Evolutionary conservation across 306 rosid species (phyloP).

Genomic region (Fragaria ananassa): DNA sequence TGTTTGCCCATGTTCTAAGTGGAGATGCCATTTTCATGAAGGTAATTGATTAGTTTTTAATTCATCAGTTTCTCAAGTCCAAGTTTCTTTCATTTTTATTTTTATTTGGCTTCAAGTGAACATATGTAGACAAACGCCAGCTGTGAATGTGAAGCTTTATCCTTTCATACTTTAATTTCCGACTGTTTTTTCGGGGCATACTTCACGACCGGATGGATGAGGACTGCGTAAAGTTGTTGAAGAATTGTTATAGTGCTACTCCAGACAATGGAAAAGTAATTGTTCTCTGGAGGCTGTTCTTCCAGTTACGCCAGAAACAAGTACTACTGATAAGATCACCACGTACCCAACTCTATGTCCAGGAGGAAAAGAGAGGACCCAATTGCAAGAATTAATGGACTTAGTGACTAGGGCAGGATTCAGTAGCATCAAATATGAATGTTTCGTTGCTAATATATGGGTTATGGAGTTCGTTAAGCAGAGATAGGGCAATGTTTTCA

Average conservation of each 20-base stretch:
- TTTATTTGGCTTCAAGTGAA: not conserved
- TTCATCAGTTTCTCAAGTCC: not conserved
- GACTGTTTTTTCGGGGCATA: slow-evolving; percentile 14
- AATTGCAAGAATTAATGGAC: slow-evolving; percentile 10
- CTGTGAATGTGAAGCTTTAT: not conserved
- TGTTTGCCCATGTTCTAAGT: slow-evolving; percentile 25
- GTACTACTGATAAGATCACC: not conserved
- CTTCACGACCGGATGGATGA: slow-evolving; percentile 40
- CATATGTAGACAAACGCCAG: too few species aligned
- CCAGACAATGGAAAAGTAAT: slow-evolving; percentile 25
- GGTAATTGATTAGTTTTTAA: slow-evolving; percentile 5
- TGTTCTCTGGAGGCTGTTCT: slow-evolving; percentile 24
- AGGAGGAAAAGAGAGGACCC: slow-evolving; percentile 23
- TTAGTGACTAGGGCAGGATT: slow-evolving; percentile 27
- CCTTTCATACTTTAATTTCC: too few species aligned
- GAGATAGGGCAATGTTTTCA: too few species aligned
- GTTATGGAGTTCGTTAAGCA: too few species aligned
- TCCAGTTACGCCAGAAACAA: slow-evolving; percentile 11
- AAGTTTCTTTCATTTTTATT: not conserved
- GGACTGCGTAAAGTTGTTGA: slow-evolving; percentile 27
- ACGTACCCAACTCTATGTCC: not conserved
- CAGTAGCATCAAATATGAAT: slow-evolving; percentile 21
- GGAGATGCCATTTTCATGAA: slow-evolving; percentile 33
- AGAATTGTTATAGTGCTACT: slow-evolving; percentile 25
- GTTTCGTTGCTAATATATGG: not conserved